A percentile compares a stretch with the other conserved stretches of the same genome.
These are phyloP conservation scores for Cyclotella atomus DNA, from an alignment of 108 stramenopile genomes.

Conservation along the genomic window DNA sequence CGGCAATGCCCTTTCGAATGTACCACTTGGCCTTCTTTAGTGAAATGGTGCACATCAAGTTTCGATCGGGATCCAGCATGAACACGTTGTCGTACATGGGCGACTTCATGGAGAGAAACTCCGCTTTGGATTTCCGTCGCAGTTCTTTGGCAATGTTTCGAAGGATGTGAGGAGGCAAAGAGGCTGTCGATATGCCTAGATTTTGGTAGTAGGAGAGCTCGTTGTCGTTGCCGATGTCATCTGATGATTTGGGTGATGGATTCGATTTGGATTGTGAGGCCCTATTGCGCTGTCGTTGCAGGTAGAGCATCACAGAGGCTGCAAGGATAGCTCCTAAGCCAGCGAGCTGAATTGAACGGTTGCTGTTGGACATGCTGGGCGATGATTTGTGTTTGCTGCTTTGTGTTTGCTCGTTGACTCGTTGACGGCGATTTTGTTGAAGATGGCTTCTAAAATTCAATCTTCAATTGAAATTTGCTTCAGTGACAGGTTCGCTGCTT, in stretches of 20 bases:
- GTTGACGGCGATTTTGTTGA: too few species aligned
- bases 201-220: background rate
- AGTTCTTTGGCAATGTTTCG: constrained; percentile 72
- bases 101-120: constrained; percentile 74
- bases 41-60: constrained; percentile 69
- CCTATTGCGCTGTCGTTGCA: background rate
- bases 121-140: constrained; percentile 64
- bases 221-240: background rate
- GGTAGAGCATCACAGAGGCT: background rate
- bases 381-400: background rate
- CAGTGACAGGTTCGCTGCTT: too few species aligned
- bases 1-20: constrained; percentile 65
- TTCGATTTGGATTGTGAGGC: background rate
- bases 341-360: background rate
- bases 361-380: background rate
- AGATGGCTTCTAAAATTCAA: too few species aligned
- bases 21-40: constrained; percentile 88
- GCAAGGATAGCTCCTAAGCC: background rate
- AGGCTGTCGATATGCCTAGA: background rate
- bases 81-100: constrained; percentile 87
- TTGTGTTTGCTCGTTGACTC: background rate
- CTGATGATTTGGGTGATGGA: background rate
- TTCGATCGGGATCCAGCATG: constrained; percentile 68
- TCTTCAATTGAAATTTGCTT: too few species aligned
- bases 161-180: constrained; percentile 63